phyloP scores from a whole-genome alignment of 176 grass and related monocot species.

The Triticum urartu region DNA sequence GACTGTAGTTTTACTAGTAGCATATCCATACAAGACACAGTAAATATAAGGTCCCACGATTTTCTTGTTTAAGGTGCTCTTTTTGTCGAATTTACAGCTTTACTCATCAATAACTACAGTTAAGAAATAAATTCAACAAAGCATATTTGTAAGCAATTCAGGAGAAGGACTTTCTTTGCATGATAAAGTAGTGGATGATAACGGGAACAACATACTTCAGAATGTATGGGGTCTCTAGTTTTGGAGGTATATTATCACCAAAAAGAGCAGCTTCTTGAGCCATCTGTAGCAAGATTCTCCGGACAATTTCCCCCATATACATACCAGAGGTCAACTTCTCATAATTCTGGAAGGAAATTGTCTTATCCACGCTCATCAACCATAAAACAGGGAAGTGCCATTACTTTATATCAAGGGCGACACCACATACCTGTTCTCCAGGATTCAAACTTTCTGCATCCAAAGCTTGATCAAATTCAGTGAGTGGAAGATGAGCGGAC shows the following conservation, averaged over 20 bases:
- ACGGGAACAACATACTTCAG: slow-evolving; percentile 29
- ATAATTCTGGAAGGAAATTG: slow-evolving; percentile 33
- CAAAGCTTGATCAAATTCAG: slow-evolving; percentile 55
- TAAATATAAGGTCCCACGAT: neutral
- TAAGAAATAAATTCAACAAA: neutral
- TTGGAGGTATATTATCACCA: slow-evolving; percentile 51
- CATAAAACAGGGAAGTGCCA: neutral
- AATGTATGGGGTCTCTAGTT: slow-evolving; percentile 54
- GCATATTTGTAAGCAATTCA: neutral
- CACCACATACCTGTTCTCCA: slow-evolving; percentile 46
- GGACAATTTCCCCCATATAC: slow-evolving; percentile 62
- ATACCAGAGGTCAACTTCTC: slow-evolving; percentile 74
- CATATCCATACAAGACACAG: neutral
- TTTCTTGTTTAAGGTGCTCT: neutral
- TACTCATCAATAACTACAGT: neutral
- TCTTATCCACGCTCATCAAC: neutral
- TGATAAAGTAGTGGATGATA: neutral
- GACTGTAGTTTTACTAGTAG: neutral
- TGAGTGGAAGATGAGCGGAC: slow-evolving; percentile 56
- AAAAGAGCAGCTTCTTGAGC: slow-evolving; percentile 55
- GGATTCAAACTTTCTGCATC: slow-evolving; percentile 65
- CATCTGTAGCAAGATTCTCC: slow-evolving; percentile 52
- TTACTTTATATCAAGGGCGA: neutral
- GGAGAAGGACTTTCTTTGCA: neutral
- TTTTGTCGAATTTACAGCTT: too few species aligned